Conservation (phyloP, 352 stramenopile species). For the Phytopythium sindhum region DNA sequence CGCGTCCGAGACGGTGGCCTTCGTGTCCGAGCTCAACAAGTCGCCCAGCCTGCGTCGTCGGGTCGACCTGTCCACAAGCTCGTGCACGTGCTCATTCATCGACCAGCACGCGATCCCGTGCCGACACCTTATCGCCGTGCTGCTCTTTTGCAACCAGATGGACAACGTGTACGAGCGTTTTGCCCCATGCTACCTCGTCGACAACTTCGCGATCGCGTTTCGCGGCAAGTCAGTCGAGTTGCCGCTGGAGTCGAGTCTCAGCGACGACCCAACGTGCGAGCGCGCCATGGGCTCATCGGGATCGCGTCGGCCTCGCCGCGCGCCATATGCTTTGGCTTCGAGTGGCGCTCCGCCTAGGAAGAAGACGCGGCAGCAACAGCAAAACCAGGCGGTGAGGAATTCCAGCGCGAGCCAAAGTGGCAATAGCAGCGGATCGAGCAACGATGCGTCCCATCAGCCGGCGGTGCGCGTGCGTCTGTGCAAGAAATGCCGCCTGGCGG, state of each 20-base stretch:
- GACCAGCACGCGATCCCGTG: constrained; percentile 54
- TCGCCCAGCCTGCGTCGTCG: constrained; percentile 23
- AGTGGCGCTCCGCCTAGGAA: background rate
- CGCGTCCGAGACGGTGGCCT: constrained; percentile 48
- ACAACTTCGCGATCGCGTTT: constrained; percentile 34
- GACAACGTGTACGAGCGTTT: constrained; percentile 41
- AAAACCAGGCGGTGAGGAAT: background rate
- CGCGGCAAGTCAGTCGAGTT: constrained; percentile 41
- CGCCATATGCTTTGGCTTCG: background rate
- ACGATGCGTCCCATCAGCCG: constrained; percentile 8
- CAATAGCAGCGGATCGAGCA: background rate
- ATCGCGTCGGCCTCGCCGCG: background rate
- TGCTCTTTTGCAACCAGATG: constrained; percentile 52
- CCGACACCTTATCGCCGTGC: constrained; percentile 53
- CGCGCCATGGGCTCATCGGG: constrained; percentile 10
- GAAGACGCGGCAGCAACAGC: background rate
- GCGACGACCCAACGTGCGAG: constrained; percentile 15
- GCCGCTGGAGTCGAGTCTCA: constrained; percentile 31
- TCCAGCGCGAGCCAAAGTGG: background rate
- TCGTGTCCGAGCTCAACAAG: constrained; percentile 46
- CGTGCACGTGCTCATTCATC: constrained; percentile 56
- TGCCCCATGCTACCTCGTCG: constrained; percentile 36
- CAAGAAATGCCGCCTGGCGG: constrained; percentile 37
- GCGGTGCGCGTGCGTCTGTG: constrained; percentile 32
- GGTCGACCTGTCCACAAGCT: constrained; percentile 40